A percentile compares a stretch with the other conserved stretches of the same genome.
phyloP scores from a whole-genome alignment of 768 basidiomycete species.

The Brasilioporus rufonigricans region DNA sequence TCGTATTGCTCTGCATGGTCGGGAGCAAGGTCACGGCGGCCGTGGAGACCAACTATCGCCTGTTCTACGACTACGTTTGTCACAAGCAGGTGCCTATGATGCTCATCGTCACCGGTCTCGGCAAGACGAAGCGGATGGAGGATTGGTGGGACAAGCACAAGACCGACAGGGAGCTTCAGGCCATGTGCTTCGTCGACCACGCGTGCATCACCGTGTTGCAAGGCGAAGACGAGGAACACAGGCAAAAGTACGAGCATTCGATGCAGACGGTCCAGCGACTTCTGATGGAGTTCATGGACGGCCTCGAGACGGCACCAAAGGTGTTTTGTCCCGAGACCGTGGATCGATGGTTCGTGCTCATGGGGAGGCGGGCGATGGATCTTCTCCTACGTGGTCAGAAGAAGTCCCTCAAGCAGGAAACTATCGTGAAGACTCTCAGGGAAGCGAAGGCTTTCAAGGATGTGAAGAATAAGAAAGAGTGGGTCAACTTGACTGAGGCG shows the following conservation, averaged over 20 bases:
- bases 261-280: conserved; percentile 7
- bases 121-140: conserved; percentile 31
- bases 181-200: conserved; percentile 15
- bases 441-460: conserved; percentile 16
- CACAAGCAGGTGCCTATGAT: conserved; percentile 33
- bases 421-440: conserved; percentile 7
- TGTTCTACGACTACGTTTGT: conserved; percentile 40
- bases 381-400: conserved; percentile 11
- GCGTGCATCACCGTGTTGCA: conserved; percentile 31
- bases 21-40: conserved; percentile 35
- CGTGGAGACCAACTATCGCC: conserved; percentile 34
- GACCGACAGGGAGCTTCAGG: conserved; percentile 3
- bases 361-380: conserved; percentile 16
- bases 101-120: conserved; percentile 40
- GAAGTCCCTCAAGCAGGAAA: conserved; percentile 9
- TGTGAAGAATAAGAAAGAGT: conserved; percentile 10
- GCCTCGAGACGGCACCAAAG: neutral
- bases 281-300: conserved; percentile 8
- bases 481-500: neutral
- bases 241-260: conserved; percentile 18
- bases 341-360: conserved; percentile 13
- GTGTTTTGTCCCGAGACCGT: conserved; percentile 11
- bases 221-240: conserved; percentile 19
- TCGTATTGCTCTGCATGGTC: conserved; percentile 40
- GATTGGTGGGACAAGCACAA: conserved; percentile 33